Base-by-base conservation (phyloP, 805 yeast species). In the Wickerhamomyces kurtzmanii region DNA sequence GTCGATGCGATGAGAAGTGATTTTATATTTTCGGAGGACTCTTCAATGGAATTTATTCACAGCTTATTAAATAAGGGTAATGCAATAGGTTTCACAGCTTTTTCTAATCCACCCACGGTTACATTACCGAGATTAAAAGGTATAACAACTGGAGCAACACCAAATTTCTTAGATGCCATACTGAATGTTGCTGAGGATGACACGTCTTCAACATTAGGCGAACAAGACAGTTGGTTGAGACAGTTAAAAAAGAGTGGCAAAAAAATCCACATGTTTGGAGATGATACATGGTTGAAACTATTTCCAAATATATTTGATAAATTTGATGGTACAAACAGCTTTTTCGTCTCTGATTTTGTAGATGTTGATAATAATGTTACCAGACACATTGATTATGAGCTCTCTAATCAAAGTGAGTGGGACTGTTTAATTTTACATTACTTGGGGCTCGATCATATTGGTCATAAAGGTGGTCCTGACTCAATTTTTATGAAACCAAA, bases 361-460 rank as follows among this genome's bases (percentile, higher is more conserved):
- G 91, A 87, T 39, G 99, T 91, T 4, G 99, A 91, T 43, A 64
- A 68, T 37, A 91, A 91, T 42, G 98, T 91, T 4, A 87, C 97
- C 0, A 64, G 96, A 27, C 96, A 91, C 51, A 50, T 91, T 17
- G 76, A 71, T 22, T 39, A 48, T 5, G 83, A 84, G 38, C 50
- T 89, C 16, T 43, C 47, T 8, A 50, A 57, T 3, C 38, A 50
- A 12, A 23, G 39, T 0, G 37, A 55, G 4, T 91, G 97, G 97
- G 96, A 91, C 47, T 79, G 76, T 5, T 57, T 91, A 36, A 78
- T 91, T 22, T 57, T 91, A 21, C 99, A 91, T 50, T 91, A 89
- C 44, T 57, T 91, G 12, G 99, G 99, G 0, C 59, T 91, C 17
- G 99, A 91, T 49, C 99, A 91, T 49, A 91, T 91, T 43, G 99